Conservation (phyloP, 2,329 filamentous ascomycete genomes). For the Diaporthe sp. region DNA sequence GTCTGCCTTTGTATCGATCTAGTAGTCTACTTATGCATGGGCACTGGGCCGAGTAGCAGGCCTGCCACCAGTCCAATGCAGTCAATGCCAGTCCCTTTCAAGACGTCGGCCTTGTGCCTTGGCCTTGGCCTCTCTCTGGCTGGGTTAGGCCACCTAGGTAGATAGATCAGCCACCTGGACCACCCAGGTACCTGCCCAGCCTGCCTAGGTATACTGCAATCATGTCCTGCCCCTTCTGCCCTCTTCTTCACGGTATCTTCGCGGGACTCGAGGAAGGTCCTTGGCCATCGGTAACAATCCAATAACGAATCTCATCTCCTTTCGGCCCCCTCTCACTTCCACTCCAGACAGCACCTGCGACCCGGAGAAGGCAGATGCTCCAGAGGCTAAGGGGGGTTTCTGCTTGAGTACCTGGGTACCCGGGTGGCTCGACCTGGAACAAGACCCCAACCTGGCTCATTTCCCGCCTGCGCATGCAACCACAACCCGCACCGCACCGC, state of each 20-base stretch:
- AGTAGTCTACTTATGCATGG: background rate
- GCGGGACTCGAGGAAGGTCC: background rate
- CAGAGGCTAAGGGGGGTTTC: conserved; percentile 11
- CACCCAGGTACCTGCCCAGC: background rate
- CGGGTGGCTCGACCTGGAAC: conserved; percentile 33
- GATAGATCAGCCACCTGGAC: too few species aligned
- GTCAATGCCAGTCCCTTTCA: conserved; percentile 10
- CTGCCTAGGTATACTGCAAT: background rate
- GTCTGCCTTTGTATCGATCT: background rate
- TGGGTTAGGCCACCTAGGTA: background rate
- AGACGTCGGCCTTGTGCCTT: conserved; percentile 3
- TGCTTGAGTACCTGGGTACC: conserved; percentile 19
- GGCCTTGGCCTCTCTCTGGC: conserved; percentile 3
- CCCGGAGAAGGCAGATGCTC: background rate
- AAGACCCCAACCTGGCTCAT: conserved; percentile 36
- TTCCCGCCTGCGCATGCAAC: conserved; percentile 25
- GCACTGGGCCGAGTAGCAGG: background rate
- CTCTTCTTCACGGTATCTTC: background rate
- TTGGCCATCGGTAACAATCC: background rate
- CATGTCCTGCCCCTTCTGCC: background rate
- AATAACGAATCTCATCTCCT: conserved; percentile 22
- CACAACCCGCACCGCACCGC: background rate
- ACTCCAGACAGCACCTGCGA: background rate
- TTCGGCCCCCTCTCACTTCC: conserved; percentile 8
- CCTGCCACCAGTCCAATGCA: background rate